Base-by-base conservation (phyloP, 129 eudicot genomes). In the Centella asiatica region DNA sequence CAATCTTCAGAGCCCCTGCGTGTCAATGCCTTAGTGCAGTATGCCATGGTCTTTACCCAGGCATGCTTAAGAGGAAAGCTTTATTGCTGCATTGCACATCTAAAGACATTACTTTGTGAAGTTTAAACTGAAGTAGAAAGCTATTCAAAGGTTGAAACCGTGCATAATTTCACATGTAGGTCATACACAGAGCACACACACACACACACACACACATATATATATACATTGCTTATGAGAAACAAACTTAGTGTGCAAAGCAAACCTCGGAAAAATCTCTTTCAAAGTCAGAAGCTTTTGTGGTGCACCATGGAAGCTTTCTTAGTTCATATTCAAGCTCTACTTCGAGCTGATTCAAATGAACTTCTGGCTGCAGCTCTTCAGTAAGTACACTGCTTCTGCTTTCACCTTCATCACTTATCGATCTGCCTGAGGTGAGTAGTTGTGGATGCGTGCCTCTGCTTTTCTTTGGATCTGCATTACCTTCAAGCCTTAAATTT, bases 281-380 rank as follows among this genome's bases (percentile, higher is more conserved):
- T 39, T 64, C 77, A 18, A 51, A 50, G 50, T 48, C 68, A 47
- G 68, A 70, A 56, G 47, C 64, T 49, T 82, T 80, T 1, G 57
- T 14, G 33, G 71, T 49, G 49, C 78, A 55, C 67, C 69, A 75
- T 27, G 80, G 94, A 73, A 90, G 94, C 69, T 90, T 90, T 60
- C 74, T 76, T 1, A 90, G 81, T 58, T 90, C 97, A n/a, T 75
- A 72, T 57, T 86, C 85, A 18, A 90, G 85, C 73, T 86, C 95
- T 4, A 85, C 94, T 74, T 86, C 94, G 50, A 90, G 67, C 69
- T 73, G 87, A 74, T 81, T 85, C 89, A 90, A 81, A 63, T 47
- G 1, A 18, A 56, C 68, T 56, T 81, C 85, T 56, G 72, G 78
- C 31, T 69, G 82, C 22, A 66, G 82, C 39, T 81, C 89, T 65